A percentile compares a stretch with the other conserved stretches of the same genome.
Evolutionary conservation across 108 stramenopile species (phyloP).

Genomic region (Heterococcus sp.): DNA sequence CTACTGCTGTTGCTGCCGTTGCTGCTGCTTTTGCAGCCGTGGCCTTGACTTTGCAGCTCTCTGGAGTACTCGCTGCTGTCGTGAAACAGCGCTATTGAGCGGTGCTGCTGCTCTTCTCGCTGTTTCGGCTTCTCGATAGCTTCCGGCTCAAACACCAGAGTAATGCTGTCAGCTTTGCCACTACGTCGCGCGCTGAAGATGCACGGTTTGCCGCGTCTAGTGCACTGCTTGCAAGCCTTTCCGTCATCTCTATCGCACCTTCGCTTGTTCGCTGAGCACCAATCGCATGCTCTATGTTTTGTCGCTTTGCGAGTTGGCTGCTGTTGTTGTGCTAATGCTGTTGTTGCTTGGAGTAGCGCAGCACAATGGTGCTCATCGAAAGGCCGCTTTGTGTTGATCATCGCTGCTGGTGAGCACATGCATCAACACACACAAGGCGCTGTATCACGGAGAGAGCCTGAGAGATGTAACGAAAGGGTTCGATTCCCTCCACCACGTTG

Average conservation of each 20-base stretch:
- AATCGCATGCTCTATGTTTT: too few relatives aligned
- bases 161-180: neutral
- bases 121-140: neutral
- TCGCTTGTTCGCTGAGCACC: neutral
- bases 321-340: too few relatives aligned
- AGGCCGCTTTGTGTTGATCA: too few relatives aligned
- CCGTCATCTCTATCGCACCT: neutral
- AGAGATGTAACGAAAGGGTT: too few relatives aligned
- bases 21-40: neutral
- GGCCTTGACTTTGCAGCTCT: neutral
- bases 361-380: too few relatives aligned
- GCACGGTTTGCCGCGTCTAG: neutral
- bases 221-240: neutral
- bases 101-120: neutral
- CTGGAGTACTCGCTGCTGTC: neutral
- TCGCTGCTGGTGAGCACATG: too few relatives aligned
- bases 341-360: too few relatives aligned
- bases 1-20: neutral
- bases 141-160: neutral
- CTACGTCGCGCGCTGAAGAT: neutral
- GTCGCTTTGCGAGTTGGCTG: too few relatives aligned
- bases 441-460: too few relatives aligned
- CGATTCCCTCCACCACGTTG: too few relatives aligned
- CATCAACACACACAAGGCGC: too few relatives aligned
- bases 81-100: neutral